phyloP scores from a whole-genome alignment of 768 basidiomycete genomes.

The Rickenella mellea region DNA sequence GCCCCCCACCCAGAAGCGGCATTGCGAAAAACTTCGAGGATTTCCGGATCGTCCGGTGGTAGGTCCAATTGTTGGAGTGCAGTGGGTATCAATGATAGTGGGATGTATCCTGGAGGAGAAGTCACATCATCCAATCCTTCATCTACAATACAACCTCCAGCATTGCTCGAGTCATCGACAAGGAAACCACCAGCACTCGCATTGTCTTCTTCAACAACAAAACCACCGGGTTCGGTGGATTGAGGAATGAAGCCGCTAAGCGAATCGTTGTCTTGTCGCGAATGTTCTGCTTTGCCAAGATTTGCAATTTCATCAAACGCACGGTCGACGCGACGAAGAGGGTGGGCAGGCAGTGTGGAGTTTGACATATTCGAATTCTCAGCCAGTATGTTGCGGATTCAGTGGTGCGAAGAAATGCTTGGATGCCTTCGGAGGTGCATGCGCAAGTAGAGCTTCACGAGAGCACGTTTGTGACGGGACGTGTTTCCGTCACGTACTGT shows the following conservation, averaged over 20 bases:
- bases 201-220: conserved; percentile 13
- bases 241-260: conserved; percentile 10
- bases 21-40: conserved; percentile 63
- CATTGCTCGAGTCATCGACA: conserved; percentile 10
- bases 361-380: too few species aligned
- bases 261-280: background rate
- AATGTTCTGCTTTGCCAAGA: background rate
- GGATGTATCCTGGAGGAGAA: conserved; percentile 27
- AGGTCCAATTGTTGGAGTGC: conserved; percentile 59
- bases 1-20: conserved; percentile 66
- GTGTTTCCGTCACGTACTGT: too few species aligned
- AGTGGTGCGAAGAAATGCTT: too few species aligned
- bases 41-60: conserved; percentile 52
- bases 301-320: conserved; percentile 32
- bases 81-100: conserved; percentile 44
- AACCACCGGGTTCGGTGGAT: conserved; percentile 8
- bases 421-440: too few species aligned
- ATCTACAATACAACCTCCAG: too few species aligned
- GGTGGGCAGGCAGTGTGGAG: conserved; percentile 26
- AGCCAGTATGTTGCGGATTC: too few species aligned
- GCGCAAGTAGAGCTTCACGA: too few species aligned
- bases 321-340: conserved; percentile 40
- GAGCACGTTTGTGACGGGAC: too few species aligned
- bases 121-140: conserved; percentile 4
- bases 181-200: conserved; percentile 22